Conservation (phyloP, 768 basidiomycete species). For the Mycena indigotica region DNA sequence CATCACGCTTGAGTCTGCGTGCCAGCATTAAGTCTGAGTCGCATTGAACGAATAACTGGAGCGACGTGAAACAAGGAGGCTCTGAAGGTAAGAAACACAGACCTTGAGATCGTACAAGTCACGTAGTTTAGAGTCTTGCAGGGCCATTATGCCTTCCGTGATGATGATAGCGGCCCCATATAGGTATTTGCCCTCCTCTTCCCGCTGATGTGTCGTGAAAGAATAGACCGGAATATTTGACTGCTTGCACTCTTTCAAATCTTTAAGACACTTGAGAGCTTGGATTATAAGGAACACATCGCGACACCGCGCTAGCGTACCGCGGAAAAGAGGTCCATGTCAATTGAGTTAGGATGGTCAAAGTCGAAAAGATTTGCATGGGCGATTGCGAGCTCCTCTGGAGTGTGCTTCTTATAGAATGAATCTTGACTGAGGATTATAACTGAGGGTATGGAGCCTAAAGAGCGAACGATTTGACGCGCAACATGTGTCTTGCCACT, state of each 20-base stretch:
- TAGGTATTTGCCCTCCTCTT: slow-evolving; percentile 79
- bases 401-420: slow-evolving; percentile 81
- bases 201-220: slow-evolving; percentile 85
- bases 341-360: slow-evolving; percentile 92
- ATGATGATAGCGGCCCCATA: slow-evolving; percentile 95
- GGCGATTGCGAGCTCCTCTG: slow-evolving; percentile 82
- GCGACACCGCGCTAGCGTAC: slow-evolving; percentile 42
- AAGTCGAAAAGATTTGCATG: slow-evolving; percentile 81
- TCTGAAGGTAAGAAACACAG: slow-evolving; percentile 53
- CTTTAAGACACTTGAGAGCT: slow-evolving; percentile 68
- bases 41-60: slow-evolving; percentile 84
- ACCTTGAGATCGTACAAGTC: slow-evolving; percentile 92
- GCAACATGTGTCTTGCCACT: slow-evolving; percentile 94
- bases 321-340: slow-evolving; percentile 82
- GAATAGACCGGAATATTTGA: slow-evolving; percentile 94
- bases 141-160: slow-evolving; percentile 89
- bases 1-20: slow-evolving; percentile 84
- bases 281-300: not conserved
- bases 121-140: slow-evolving; percentile 78
- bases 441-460: slow-evolving; percentile 85
- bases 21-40: slow-evolving; percentile 98
- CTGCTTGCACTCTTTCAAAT: slow-evolving; percentile 82
- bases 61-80: slow-evolving; percentile 33
- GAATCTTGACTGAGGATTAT: slow-evolving; percentile 92
- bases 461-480: slow-evolving; percentile 72